Evolutionary conservation across 169 alveolate genomes (phyloP).

Genomic region (Plasmodium chabaudi): DNA sequence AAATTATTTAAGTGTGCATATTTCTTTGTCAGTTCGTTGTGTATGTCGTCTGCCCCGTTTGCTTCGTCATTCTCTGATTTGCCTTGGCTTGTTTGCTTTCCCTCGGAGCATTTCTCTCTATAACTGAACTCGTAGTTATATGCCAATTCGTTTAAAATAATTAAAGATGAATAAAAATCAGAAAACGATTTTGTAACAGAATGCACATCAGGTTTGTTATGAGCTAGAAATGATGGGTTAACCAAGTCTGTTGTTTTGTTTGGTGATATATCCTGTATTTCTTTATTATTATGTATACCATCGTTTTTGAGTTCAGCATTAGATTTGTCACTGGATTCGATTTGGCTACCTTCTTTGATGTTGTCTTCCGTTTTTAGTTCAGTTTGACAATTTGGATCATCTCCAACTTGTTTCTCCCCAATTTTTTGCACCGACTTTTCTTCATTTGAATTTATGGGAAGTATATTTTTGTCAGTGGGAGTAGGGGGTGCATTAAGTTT

Average conservation of each 20-base stretch:
- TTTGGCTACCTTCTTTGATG: too few relatives aligned
- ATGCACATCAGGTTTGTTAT: slow-evolving; percentile 22
- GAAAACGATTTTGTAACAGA: slow-evolving; percentile 20
- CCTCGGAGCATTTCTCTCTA: slow-evolving; percentile 5
- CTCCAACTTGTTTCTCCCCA: too few relatives aligned
- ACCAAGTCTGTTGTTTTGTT: too few relatives aligned
- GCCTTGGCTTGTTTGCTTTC: background rate
- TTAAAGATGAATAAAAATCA: slow-evolving; percentile 55
- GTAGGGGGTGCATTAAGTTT: too few relatives aligned
- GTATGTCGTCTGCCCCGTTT: background rate
- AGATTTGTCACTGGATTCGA: too few relatives aligned
- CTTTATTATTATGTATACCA: too few relatives aligned
- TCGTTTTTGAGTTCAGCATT: too few relatives aligned
- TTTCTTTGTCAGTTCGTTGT: background rate
- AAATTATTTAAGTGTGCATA: slow-evolving; percentile 11
- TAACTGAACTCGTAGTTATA: background rate
- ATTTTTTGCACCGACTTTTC: background rate
- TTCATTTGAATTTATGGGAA: background rate
- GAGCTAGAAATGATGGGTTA: background rate
- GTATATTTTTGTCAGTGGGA: background rate
- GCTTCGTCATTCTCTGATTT: background rate
- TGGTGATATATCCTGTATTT: too few relatives aligned
- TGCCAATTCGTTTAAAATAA: slow-evolving; percentile 7
- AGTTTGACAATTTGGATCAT: too few relatives aligned
- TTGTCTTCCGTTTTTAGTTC: too few relatives aligned